phyloP scores from a whole-genome alignment of 495 filamentous ascomycete species.

The Penicillium flavigenum region DNA sequence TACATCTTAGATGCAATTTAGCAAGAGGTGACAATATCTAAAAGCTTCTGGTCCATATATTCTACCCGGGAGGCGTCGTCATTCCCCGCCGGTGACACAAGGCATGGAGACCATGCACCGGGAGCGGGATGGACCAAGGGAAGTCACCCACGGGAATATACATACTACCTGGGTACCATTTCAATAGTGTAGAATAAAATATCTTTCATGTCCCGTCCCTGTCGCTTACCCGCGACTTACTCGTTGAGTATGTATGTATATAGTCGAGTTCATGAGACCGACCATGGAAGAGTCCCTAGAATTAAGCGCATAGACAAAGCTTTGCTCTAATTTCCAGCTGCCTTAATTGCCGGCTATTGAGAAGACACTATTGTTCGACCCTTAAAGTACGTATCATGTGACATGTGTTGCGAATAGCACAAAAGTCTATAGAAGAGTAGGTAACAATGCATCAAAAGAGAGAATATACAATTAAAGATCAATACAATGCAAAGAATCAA shows the following conservation, averaged over 20 bases:
- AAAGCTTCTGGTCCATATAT: not conserved
- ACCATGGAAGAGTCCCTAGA: too few species aligned
- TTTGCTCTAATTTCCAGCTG: not conserved
- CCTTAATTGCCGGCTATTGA: not conserved
- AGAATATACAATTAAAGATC: not conserved
- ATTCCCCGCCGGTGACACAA: not conserved
- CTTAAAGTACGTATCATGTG: conserved; percentile 11
- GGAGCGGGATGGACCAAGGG: not conserved
- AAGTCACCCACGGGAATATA: not conserved
- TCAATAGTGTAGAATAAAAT: not conserved
- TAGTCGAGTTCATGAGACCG: not conserved
- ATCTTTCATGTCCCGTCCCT: not conserved
- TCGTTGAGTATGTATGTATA: not conserved
- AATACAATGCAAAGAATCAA: conserved; percentile 4
- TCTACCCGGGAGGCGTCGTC: not conserved
- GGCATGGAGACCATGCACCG: not conserved
- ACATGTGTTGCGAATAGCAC: not conserved
- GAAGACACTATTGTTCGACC: not conserved
- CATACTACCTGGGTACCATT: not conserved
- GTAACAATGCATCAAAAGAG: not conserved
- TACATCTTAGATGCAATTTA: not conserved
- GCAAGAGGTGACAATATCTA: not conserved
- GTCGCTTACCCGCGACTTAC: not conserved
- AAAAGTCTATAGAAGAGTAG: not conserved
- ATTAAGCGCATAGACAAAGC: not conserved